These are phyloP conservation scores for Tubosaeta sp. DNA, from an alignment of 768 basidiomycete genomes.

Conservation along the genomic window DNA sequence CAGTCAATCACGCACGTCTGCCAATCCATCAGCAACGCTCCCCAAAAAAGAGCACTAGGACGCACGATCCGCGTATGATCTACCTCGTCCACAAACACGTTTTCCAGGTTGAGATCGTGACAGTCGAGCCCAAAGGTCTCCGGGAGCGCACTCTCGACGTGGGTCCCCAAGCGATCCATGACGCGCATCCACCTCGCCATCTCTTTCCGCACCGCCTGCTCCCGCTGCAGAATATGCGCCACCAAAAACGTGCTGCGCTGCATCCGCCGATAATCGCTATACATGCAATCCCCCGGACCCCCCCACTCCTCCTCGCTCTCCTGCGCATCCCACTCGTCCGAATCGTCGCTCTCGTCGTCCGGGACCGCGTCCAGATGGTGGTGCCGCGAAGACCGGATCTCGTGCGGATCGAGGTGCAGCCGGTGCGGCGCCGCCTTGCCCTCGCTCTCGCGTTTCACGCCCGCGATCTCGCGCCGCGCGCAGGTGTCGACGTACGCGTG, in stretches of 20 bases:
- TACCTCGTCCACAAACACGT: slow-evolving; percentile 72
- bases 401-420: slow-evolving; percentile 77
- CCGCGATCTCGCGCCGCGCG: slow-evolving; percentile 63
- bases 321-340: slow-evolving; percentile 74
- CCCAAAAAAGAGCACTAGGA: slow-evolving; percentile 5
- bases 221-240: slow-evolving; percentile 61
- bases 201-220: slow-evolving; percentile 60
- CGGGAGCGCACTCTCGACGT: slow-evolving; percentile 25
- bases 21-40: not conserved
- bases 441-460: slow-evolving; percentile 74
- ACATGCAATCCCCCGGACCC: slow-evolving; percentile 74
- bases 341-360: slow-evolving; percentile 70
- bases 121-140: slow-evolving; percentile 80
- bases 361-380: slow-evolving; percentile 64
- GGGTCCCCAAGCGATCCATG: slow-evolving; percentile 54
- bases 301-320: slow-evolving; percentile 76
- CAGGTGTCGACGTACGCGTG: slow-evolving; percentile 62
- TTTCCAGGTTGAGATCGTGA: slow-evolving; percentile 82
- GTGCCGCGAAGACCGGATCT: slow-evolving; percentile 66
- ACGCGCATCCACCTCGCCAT: slow-evolving; percentile 66
- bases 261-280: slow-evolving; percentile 78
- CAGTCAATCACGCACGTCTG: slow-evolving; percentile 88
- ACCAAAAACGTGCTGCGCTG: slow-evolving; percentile 77
- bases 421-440: slow-evolving; percentile 72
- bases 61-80: slow-evolving; percentile 71